A percentile compares a stretch with the other conserved stretches of the same genome.
phyloP scores from a whole-genome alignment of 2,329 filamentous ascomycete genomes.

The Diplocarpon mali region DNA sequence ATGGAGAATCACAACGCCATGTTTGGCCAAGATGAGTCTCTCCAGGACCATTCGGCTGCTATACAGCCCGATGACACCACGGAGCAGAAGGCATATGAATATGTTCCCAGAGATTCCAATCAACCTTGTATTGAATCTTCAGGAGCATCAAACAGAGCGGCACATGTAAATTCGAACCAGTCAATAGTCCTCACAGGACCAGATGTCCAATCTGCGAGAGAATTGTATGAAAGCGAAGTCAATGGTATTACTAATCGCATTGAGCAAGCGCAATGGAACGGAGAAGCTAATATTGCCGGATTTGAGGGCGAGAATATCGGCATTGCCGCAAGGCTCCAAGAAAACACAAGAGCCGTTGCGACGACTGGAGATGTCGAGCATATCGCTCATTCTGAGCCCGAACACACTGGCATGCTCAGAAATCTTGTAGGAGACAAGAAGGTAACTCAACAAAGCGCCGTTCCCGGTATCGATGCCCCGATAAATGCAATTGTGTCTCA shows the following conservation, averaged over 20 bases:
- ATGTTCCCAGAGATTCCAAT: slow-evolving; percentile 13
- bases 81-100: slow-evolving; percentile 12
- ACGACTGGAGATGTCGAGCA: slow-evolving; percentile 21
- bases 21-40: slow-evolving; percentile 25
- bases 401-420: not conserved
- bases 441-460: not conserved
- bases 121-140: slow-evolving; percentile 7
- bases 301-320: slow-evolving; percentile 14
- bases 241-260: slow-evolving; percentile 2
- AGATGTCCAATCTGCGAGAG: slow-evolving; percentile 5
- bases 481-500: not conserved
- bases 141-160: not conserved
- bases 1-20: slow-evolving; percentile 19
- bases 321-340: slow-evolving; percentile 9
- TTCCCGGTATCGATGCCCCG: not conserved
- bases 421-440: not conserved
- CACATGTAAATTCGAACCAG: not conserved
- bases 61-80: slow-evolving; percentile 11
- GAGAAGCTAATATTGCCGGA: not conserved
- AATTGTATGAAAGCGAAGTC: not conserved
- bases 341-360: slow-evolving; percentile 17
- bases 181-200: slow-evolving; percentile 9
- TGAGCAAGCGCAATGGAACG: slow-evolving; percentile 6
- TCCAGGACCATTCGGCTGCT: slow-evolving; percentile 23
- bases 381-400: slow-evolving; percentile 7